These are phyloP conservation scores for Chlorella vulgaris DNA, from an alignment of 139 green algal species.

Conservation along the genomic window DNA sequence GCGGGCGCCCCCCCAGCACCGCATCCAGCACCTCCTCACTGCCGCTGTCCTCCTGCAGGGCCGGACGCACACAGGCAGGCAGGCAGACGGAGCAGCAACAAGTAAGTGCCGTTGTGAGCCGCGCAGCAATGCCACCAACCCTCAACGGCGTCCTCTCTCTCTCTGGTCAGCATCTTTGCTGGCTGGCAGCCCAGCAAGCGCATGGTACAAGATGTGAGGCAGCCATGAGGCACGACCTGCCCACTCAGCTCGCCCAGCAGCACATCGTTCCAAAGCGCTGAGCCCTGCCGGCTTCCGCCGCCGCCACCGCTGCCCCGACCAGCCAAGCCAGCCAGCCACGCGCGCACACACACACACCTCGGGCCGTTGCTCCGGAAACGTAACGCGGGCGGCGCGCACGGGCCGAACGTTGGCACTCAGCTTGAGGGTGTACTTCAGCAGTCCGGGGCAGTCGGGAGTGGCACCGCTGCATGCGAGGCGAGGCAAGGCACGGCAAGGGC, in stretches of 20 bases:
- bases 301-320: too few relatives aligned
- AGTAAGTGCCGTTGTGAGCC: too few relatives aligned
- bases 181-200: too few relatives aligned
- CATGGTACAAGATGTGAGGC: too few relatives aligned
- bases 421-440: slow-evolving; percentile 83
- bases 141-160: too few relatives aligned
- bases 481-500: background rate
- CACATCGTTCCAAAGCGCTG: too few relatives aligned
- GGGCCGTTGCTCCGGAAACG: background rate
- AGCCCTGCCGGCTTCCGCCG: too few relatives aligned
- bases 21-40: slow-evolving; percentile 45
- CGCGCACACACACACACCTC: background rate
- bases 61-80: background rate
- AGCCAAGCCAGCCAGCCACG: too few relatives aligned
- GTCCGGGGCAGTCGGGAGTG: slow-evolving; percentile 67
- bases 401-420: slow-evolving; percentile 72
- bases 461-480: slow-evolving; percentile 53
- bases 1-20: slow-evolving; percentile 71
- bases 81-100: background rate
- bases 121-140: too few relatives aligned
- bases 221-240: too few relatives aligned
- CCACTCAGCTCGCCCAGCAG: too few relatives aligned
- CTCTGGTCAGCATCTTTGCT: too few relatives aligned
- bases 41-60: background rate
- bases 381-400: slow-evolving; percentile 44